These are phyloP conservation scores for Dactylis glomerata DNA, from an alignment of 176 grass and related monocot species.

Conservation along the genomic window DNA sequence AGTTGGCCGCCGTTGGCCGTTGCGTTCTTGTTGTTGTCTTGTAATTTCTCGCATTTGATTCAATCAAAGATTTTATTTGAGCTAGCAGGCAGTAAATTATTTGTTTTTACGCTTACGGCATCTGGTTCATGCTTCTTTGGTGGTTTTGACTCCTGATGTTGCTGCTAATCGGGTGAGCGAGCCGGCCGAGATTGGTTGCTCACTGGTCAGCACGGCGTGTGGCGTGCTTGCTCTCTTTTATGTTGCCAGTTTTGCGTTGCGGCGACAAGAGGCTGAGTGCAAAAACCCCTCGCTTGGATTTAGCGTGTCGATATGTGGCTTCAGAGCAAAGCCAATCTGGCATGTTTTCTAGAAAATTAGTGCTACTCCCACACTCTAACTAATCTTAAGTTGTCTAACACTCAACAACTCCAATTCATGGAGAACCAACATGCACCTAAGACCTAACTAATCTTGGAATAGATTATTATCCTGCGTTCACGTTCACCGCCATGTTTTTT, in stretches of 20 bases:
- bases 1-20: slow-evolving; percentile 31
- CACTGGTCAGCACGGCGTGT: background rate
- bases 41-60: slow-evolving; percentile 10
- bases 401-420: background rate
- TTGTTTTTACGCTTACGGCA: background rate
- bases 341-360: background rate
- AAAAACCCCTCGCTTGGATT: background rate
- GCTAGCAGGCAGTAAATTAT: background rate
- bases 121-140: background rate
- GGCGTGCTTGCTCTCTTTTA: background rate
- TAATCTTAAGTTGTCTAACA: background rate
- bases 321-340: background rate
- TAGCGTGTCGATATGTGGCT: background rate
- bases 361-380: background rate
- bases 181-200: background rate
- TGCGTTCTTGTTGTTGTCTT: background rate
- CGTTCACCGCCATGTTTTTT: background rate
- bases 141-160: background rate
- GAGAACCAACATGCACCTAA: background rate
- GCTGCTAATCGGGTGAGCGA: background rate
- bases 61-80: slow-evolving; percentile 20
- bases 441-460: background rate
- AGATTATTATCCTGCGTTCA: background rate
- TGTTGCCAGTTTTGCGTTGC: background rate
- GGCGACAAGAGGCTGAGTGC: background rate